phyloP scores from a whole-genome alignment of 73 alveolate genomes.

The Tetrahymena malaccensis region DNA sequence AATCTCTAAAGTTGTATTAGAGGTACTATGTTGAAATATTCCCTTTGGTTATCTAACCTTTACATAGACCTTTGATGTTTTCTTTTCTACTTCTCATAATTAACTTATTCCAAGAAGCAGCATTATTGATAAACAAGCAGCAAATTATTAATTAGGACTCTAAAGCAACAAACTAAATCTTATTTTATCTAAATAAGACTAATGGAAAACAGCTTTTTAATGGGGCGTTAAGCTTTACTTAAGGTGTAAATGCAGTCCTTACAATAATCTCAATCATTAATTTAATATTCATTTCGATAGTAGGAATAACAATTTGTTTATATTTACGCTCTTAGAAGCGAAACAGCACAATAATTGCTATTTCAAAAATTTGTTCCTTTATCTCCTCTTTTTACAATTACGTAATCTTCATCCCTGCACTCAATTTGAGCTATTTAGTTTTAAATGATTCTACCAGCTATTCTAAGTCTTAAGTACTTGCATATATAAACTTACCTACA shows the following conservation, averaged over 20 bases:
- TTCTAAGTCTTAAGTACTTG: neutral
- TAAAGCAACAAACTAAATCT: neutral
- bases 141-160: neutral
- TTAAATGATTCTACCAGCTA: neutral
- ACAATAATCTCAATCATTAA: neutral
- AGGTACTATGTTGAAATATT: neutral
- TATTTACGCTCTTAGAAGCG: neutral
- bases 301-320: neutral
- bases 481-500: neutral
- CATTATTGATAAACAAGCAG: neutral
- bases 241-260: neutral
- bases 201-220: neutral
- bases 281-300: neutral
- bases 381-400: neutral
- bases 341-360: neutral
- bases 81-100: neutral
- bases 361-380: neutral
- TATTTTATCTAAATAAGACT: neutral
- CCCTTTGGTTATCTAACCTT: neutral
- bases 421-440: neutral
- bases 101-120: neutral
- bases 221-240: neutral
- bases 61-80: neutral
- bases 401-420: neutral
- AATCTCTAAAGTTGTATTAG: neutral